Conservation (phyloP, 768 basidiomycete species). For the Rhodocollybia butyracea region DNA sequence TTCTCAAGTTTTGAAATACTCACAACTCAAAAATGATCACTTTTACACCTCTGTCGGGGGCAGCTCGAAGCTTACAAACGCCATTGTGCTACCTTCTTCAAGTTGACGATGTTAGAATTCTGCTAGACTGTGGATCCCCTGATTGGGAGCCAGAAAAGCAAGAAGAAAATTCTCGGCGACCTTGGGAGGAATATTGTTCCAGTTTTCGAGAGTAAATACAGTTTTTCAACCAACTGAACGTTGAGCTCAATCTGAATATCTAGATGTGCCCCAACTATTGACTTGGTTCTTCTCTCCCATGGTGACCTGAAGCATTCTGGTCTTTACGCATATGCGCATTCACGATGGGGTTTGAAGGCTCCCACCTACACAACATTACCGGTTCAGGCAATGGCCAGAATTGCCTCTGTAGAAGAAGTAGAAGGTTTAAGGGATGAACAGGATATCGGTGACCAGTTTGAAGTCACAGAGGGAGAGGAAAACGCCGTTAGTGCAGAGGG, state of each 20-base stretch:
- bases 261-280: constrained; percentile 77
- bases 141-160: constrained; percentile 76
- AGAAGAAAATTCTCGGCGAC: constrained; percentile 22
- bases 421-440: constrained; percentile 79
- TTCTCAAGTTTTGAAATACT: no score
- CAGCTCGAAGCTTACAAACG: constrained; percentile 62
- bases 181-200: constrained; percentile 67
- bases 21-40: no score
- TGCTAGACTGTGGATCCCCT: constrained; percentile 93
- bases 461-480: constrained; percentile 23
- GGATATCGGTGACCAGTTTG: constrained; percentile 48
- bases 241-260: not conserved
- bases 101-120: constrained; percentile 89
- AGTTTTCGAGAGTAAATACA: constrained; percentile 63
- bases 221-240: constrained; percentile 5
- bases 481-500: constrained; percentile 19
- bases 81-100: constrained; percentile 87
- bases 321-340: constrained; percentile 89
- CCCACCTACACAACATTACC: constrained; percentile 94
- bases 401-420: constrained; percentile 86
- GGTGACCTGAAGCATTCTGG: constrained; percentile 88
- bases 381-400: constrained; percentile 92
- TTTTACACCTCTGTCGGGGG: constrained; percentile 86
- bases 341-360: constrained; percentile 83
- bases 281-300: constrained; percentile 92